Base-by-base conservation (phyloP, 352 stramenopile genomes). In the Phytophthora hybrid region DNA sequence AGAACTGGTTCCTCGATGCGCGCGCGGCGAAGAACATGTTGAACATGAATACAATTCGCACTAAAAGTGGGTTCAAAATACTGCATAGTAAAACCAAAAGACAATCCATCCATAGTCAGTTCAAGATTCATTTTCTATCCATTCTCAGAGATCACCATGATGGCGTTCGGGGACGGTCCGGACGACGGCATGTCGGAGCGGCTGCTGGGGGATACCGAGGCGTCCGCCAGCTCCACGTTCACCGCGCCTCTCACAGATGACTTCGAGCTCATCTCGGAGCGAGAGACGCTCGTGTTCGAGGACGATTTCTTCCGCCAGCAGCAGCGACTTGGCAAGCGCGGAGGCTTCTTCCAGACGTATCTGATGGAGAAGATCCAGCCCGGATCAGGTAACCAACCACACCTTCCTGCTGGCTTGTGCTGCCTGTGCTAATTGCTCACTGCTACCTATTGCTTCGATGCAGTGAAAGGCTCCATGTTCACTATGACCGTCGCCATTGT, bases 401-500 rank as follows among this genome's bases (percentile, higher is more conserved):
- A 47, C n/a, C 46, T 29, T 26, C 11, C 21, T 32, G 49, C 19
- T 55, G 11, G 7, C 11, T 32, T 55, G 18, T 29, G 46, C 21
- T 32, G 3, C 3, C 19, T 5, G 19, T 55, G 21, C 14, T 66
- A 46, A 46, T 57, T 59, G 52, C 10, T 46, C 37, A 41, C 59
- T 71, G 13, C 39, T 47, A 47, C 14, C 39, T 37, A n/a, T 53
- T 37, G 3, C 55, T 18, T 32, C 60, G 59, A 49, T 55, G 26
- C 54, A 95, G 89, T 97, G 41, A 97, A 96, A 81, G 89, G 91
- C 21, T 95, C 88, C 66, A 95, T 97, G 82, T 96, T 96, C 66
- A 97, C 91, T 0, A 94, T 97, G 89, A 95, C 91, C 1, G 89
- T 97, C 14, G 87, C 91, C 6, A 95, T 96, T 32, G 88, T 96